These are phyloP conservation scores for Alternaria solani DNA, from an alignment of 2,329 filamentous ascomycete genomes.

Conservation along the genomic window DNA sequence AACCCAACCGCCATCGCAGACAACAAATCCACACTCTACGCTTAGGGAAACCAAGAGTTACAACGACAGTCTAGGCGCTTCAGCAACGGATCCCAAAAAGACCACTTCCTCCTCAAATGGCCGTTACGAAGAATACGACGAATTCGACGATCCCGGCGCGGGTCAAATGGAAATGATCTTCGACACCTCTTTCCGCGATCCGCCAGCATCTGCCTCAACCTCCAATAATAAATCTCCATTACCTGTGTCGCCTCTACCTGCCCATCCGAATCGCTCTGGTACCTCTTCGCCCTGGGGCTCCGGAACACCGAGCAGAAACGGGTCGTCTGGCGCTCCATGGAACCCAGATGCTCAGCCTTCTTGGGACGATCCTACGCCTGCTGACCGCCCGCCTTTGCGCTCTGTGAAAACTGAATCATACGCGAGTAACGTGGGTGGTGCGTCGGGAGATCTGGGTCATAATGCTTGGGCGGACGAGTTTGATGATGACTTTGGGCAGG, in stretches of 20 bases:
- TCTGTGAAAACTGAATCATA: slow-evolving; percentile 39
- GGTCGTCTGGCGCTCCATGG: neutral
- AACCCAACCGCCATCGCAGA: slow-evolving; percentile 29
- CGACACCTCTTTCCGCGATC: slow-evolving; percentile 49
- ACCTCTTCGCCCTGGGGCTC: slow-evolving; percentile 19
- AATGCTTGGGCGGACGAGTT: slow-evolving; percentile 60
- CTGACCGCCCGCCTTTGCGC: slow-evolving; percentile 40
- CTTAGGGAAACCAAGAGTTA: slow-evolving; percentile 54
- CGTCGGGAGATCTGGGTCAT: slow-evolving; percentile 36
- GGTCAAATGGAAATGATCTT: slow-evolving; percentile 55
- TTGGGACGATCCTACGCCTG: slow-evolving; percentile 26
- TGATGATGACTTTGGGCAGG: slow-evolving; percentile 56
- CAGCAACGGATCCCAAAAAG: slow-evolving; percentile 14
- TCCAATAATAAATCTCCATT: slow-evolving; percentile 13
- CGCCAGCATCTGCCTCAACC: slow-evolving; percentile 19
- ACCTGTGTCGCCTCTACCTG: neutral
- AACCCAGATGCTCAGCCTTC: slow-evolving; percentile 9
- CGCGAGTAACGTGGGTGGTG: neutral
- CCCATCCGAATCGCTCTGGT: slow-evolving; percentile 8
- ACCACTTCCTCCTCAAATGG: slow-evolving; percentile 14
- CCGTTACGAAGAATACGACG: slow-evolving; percentile 48
- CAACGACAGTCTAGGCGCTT: slow-evolving; percentile 45
- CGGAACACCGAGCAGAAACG: neutral
- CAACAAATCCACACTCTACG: slow-evolving; percentile 31
- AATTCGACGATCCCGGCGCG: slow-evolving; percentile 39